Percentiles rank a stretch among this genome's conserved stretches.
Evolutionary conservation across 257 asterid genomes (phyloP).

Genomic region (Cinchona pubescens): DNA sequence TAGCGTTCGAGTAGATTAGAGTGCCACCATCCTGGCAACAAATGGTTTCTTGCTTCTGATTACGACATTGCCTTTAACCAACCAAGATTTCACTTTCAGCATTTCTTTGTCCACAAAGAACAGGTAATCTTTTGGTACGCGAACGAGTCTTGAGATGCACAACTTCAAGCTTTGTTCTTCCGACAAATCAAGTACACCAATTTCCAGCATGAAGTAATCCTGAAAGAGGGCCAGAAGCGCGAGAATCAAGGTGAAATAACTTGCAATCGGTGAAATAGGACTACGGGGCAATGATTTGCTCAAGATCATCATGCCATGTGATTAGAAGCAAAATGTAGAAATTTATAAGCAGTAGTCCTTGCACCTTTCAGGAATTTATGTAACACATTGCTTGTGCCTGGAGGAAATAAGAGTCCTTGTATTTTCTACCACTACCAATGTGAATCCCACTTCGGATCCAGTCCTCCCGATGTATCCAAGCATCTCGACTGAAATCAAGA

Average conservation of each 20-base stretch:
- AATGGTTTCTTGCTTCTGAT: neutral
- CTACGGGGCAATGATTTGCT: neutral
- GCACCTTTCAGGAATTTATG: constrained; percentile 47
- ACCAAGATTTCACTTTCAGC: neutral
- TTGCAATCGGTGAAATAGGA: too few relatives aligned
- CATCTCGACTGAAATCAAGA: constrained; percentile 82
- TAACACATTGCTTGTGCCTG: constrained; percentile 90
- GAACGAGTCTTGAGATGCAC: neutral
- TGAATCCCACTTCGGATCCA: constrained; percentile 81
- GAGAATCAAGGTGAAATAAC: neutral
- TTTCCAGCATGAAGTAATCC: neutral
- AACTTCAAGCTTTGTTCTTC: neutral
- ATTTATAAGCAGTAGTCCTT: too few relatives aligned
- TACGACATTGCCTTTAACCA: neutral
- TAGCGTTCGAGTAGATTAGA: neutral
- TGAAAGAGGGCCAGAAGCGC: neutral
- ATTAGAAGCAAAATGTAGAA: too few relatives aligned
- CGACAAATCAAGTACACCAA: neutral
- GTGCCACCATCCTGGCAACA: neutral
- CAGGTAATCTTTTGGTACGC: neutral
- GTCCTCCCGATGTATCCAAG: constrained; percentile 93
- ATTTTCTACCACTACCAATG: constrained; percentile 74
- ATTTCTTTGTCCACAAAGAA: neutral
- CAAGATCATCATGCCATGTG: neutral
- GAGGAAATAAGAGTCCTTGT: constrained; percentile 84